These are phyloP conservation scores for Avena insularis DNA, from an alignment of 176 grass and related monocot species.

Conservation along the genomic window DNA sequence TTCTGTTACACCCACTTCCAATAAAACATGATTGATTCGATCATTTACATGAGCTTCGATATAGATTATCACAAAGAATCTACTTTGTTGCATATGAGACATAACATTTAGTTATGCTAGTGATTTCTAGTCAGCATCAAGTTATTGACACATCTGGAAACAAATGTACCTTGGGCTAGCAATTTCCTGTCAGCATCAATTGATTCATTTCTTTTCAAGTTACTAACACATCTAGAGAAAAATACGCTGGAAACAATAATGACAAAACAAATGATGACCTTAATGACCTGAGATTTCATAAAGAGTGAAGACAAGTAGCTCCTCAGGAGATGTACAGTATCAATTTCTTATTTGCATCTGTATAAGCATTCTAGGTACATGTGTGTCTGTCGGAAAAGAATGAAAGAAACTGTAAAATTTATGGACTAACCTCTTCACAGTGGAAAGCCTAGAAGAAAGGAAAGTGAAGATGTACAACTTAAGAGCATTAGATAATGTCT, in stretches of 20 bases:
- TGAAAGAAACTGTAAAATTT: conserved; percentile 59
- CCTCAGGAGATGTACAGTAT: conserved; percentile 41
- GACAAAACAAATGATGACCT: conserved; percentile 35
- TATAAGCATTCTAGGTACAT: conserved; percentile 61
- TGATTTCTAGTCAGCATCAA: conserved; percentile 44
- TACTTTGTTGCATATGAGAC: conserved; percentile 60
- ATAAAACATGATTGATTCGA: conserved; percentile 52
- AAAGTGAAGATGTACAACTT: conserved; percentile 54
- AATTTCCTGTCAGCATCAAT: conserved; percentile 53
- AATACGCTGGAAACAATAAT: conserved; percentile 47
- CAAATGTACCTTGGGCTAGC: conserved; percentile 41
- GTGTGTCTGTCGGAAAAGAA: conserved; percentile 60
- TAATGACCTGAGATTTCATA: conserved; percentile 38
- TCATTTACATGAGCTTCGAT: conserved; percentile 46
- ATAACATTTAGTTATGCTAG: conserved; percentile 40
- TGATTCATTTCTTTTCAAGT: conserved; percentile 40
- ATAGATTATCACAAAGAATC: conserved; percentile 61
- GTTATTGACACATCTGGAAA: conserved; percentile 40
- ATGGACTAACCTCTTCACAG: conserved; percentile 57
- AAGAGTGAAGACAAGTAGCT: conserved; percentile 26
- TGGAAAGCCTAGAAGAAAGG: conserved; percentile 52
- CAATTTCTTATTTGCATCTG: conserved; percentile 50
- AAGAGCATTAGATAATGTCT: conserved; percentile 47
- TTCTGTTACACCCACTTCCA: conserved; percentile 50
- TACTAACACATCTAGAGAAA: conserved; percentile 47